Base-by-base conservation (phyloP, 1,284 basidiomycete genomes). In the Trametes hirsuta region DNA sequence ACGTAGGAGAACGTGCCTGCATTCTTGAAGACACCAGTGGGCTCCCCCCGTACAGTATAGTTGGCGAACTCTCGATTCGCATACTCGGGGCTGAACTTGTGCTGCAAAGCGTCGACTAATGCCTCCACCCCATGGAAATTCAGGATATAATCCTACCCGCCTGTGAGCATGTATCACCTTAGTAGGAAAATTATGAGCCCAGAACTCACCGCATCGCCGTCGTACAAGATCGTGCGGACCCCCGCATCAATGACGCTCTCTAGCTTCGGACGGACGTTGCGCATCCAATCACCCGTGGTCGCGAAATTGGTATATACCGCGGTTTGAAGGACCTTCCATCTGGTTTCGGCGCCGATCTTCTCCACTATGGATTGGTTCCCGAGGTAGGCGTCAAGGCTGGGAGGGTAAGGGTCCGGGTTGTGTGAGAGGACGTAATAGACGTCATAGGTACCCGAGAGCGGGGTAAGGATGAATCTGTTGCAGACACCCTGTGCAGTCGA, bases 221-320 rank as follows among this genome's bases (percentile, higher is more conserved):
- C 82, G 61, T 78, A 86, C 25, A 86, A 69, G 44, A 83, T 68
- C 10, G 79, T 82, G 61, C 81, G 66, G 61, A 86, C 84, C 9
- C 85, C 85, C 42, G 84, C 79, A 61, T 87, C 78, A 64, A 88
- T 84, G 4, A 88, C 84, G 18, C 74, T 78, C 70, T 87, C 84
- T 22, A 87, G 73, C 60, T 82, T 66, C 4, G 81, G 83, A 14
- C 79, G 72, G 18, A 82, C 83, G 69, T 81, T 86, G 55, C 79
- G 77, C 85, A 87, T 86, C 85, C 84, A 87, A 63, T 88, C 86
- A 36, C 85, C 85, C 18, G 84, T 86, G 11, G 66, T 58, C 4
- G 81, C 81, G 62, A 88, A 87, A 68, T 86, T 85, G 50, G 61
- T 64, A 66, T 85, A 86, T 4, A 87, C 81, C 3, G 73, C 59